These are phyloP conservation scores for Tricharina praecox DNA, from an alignment of 495 filamentous ascomycete species.

Conservation along the genomic window DNA sequence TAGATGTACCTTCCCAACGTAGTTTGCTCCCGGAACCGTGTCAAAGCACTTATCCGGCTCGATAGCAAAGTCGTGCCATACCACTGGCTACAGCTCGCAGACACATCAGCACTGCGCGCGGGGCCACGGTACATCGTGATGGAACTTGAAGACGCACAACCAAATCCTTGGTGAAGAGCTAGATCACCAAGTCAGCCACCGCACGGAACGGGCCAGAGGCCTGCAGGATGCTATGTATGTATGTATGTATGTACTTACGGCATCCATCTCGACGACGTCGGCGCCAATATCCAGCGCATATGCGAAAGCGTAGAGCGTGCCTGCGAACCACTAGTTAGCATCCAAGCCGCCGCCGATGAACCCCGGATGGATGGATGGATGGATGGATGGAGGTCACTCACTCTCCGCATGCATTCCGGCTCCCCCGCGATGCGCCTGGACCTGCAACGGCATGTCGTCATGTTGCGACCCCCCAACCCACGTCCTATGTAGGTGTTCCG, in stretches of 20 bases:
- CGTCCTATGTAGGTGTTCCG: too few relatives aligned
- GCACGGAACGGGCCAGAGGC: background rate
- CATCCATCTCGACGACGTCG: constrained; percentile 14
- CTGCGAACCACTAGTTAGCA: background rate
- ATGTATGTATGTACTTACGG: too few relatives aligned
- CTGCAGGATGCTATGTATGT: too few relatives aligned
- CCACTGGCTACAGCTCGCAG: constrained; percentile 7
- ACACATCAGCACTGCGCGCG: too few relatives aligned
- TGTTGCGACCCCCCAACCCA: too few relatives aligned
- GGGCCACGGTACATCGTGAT: too few relatives aligned
- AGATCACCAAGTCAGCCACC: background rate
- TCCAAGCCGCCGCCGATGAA: background rate
- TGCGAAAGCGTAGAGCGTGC: constrained; percentile 11
- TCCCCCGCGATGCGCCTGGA: constrained; percentile 10
- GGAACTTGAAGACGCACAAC: constrained; percentile 6
- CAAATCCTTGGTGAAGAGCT: constrained; percentile 11
- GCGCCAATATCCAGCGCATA: constrained; percentile 14
- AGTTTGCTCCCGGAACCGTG: constrained; percentile 2
- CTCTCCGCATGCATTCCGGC: constrained; percentile 6
- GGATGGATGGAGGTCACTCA: background rate
- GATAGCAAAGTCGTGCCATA: constrained; percentile 16
- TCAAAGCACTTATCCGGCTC: constrained; percentile 8
- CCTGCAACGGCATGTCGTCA: background rate
- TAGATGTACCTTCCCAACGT: constrained; percentile 9
- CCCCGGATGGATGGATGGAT: too few relatives aligned